These are phyloP conservation scores for Pleurotus pulmonarius DNA, from an alignment of 768 basidiomycete genomes.

Conservation along the genomic window DNA sequence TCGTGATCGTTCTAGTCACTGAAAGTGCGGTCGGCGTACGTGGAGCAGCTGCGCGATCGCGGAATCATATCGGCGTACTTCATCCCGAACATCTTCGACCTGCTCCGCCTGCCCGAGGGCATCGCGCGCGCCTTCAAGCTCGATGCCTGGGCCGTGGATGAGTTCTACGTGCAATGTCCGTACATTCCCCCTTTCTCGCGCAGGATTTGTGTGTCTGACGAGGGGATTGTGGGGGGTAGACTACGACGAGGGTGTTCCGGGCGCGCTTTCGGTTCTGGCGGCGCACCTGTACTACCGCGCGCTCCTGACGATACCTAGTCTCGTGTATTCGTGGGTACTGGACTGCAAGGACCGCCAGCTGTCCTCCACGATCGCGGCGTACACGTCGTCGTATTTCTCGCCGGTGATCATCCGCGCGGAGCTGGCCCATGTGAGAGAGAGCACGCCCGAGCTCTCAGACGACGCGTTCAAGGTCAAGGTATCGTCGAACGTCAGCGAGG, in stretches of 20 bases:
- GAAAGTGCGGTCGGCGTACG: slow-evolving; percentile 80
- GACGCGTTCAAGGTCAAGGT: slow-evolving; percentile 84
- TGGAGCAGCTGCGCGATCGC: slow-evolving; percentile 76
- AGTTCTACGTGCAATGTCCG: slow-evolving; percentile 65
- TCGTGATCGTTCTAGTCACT: slow-evolving; percentile 56
- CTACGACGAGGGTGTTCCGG: slow-evolving; percentile 47
- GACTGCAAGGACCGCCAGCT: slow-evolving; percentile 90
- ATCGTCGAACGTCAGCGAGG: slow-evolving; percentile 68
- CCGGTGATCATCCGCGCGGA: slow-evolving; percentile 84
- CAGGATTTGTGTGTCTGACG: too few relatives aligned
- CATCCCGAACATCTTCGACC: slow-evolving; percentile 67
- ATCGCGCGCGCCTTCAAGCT: slow-evolving; percentile 62
- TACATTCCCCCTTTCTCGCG: too few relatives aligned
- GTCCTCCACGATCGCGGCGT: slow-evolving; percentile 67
- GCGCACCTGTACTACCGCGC: slow-evolving; percentile 90
- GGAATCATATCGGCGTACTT: slow-evolving; percentile 62
- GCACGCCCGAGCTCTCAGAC: slow-evolving; percentile 55
- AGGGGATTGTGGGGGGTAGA: slow-evolving; percentile 45
- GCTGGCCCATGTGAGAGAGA: slow-evolving; percentile 64
- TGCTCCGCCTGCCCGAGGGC: slow-evolving; percentile 69
- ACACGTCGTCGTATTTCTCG: slow-evolving; percentile 84
- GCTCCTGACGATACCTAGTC: slow-evolving; percentile 76
- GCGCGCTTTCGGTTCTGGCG: slow-evolving; percentile 63
- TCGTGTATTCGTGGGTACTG: slow-evolving; percentile 82
- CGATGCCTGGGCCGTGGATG: slow-evolving; percentile 82